A percentile compares a stretch with the other conserved stretches of the same genome.
These are phyloP conservation scores for Leccinellum albellum DNA, from an alignment of 768 basidiomycete genomes.

Conservation along the genomic window DNA sequence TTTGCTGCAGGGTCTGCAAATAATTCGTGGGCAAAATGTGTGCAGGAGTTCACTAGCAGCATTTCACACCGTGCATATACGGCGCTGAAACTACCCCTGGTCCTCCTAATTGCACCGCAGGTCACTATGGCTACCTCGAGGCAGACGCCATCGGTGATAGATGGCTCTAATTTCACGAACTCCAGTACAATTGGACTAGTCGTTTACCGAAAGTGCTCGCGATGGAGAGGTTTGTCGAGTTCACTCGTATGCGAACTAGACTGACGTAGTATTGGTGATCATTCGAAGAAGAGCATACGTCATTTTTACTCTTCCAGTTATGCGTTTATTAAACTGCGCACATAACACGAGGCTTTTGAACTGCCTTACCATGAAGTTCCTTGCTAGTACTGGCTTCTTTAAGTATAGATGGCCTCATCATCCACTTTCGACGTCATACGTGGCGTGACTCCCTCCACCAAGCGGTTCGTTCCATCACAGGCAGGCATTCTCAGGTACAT, in stretches of 20 bases:
- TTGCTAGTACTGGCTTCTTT: too few species aligned
- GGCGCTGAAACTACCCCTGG: neutral
- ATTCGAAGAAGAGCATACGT: neutral
- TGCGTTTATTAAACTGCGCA: neutral
- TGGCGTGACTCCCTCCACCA: neutral
- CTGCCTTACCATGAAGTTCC: too few species aligned
- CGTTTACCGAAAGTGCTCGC: neutral
- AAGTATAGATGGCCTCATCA: too few species aligned
- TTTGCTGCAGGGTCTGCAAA: neutral
- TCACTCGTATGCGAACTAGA: neutral
- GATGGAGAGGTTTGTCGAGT: neutral
- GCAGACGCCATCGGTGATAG: neutral
- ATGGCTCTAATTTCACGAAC: neutral
- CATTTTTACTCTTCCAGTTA: neutral
- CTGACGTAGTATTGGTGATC: neutral
- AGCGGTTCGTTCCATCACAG: too few species aligned
- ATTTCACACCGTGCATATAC: neutral
- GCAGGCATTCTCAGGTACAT: neutral
- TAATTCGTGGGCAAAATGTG: neutral
- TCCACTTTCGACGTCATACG: neutral
- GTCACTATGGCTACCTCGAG: neutral
- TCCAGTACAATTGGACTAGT: neutral
- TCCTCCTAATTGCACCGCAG: neutral
- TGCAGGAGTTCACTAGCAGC: neutral
- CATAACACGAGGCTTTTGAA: neutral